phyloP scores from a whole-genome alignment of 129 eudicot genomes.

The Pulicaria dysenterica region DNA sequence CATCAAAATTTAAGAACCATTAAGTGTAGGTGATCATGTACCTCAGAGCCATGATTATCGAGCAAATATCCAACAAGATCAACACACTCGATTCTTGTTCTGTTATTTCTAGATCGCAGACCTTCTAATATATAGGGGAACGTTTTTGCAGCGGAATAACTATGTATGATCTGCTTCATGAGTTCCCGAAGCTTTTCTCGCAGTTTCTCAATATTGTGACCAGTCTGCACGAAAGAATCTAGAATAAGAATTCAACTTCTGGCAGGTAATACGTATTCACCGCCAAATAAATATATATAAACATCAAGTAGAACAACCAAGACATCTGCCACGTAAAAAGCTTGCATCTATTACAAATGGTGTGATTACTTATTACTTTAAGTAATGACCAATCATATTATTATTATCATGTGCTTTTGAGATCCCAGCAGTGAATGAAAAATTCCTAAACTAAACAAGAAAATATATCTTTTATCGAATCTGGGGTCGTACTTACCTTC shows the following conservation, averaged over 20 bases:
- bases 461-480: constrained; percentile 10
- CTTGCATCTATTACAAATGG: too few species aligned
- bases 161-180: constrained; percentile 63
- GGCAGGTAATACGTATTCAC: background rate
- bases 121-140: constrained; percentile 93
- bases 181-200: constrained; percentile 89
- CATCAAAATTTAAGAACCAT: constrained; percentile 4
- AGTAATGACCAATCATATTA: too few species aligned
- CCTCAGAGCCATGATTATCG: constrained; percentile 89
- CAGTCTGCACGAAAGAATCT: constrained; percentile 58
- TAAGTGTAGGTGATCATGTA: constrained; percentile 15
- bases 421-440: background rate
- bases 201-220: constrained; percentile 95
- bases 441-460: background rate
- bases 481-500: constrained; percentile 54
- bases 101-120: constrained; percentile 88
- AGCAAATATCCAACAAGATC: constrained; percentile 93
- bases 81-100: constrained; percentile 79
- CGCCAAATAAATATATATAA: too few species aligned
- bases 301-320: too few species aligned
- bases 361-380: too few species aligned
- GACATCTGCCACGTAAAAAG: too few species aligned
- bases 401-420: background rate
- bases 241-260: background rate
- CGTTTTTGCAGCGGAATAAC: constrained; percentile 86